Base-by-base conservation (phyloP, 2,329 filamentous ascomycete genomes). In the Pseudogymnoascus sp. region DNA sequence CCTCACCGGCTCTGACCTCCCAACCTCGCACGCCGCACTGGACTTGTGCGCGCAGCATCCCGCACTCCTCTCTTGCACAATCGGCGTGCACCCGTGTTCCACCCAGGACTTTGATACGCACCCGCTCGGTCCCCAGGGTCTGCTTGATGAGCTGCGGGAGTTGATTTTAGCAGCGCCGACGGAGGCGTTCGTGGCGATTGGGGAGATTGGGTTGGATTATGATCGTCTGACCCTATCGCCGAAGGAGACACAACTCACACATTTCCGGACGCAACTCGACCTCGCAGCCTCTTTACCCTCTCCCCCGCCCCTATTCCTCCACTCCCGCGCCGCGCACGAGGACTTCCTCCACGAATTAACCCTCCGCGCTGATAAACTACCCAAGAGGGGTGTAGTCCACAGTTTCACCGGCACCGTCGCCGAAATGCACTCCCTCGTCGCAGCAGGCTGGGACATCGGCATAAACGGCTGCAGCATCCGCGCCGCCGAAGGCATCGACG, bases 381-480 rank as follows among this genome's bases (percentile, higher is more conserved):
- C 89, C 21, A 89, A 84, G 70, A 85, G 88, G 16, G 95, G 90
- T 13, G 85, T 98, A 14, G 95, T 99, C 63, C 95, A 99, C 77
- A 93, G 89, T 73, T 99, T 99, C 72, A 99, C 95, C 0, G 95
- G 95, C 2, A 92, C 91, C 0, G 76, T 86, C 13, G 90, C 89
- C 63, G 95, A 96, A 77, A 93, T 96, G 89, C 79, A 83, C 64
- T 85, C 90, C 68, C 79, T 98, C 63, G 86, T 96, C 70, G 86
- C 85, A 1, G 75, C 96, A 54, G 93, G 93, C 0, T 84, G 97
- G 63, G 89, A 96, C 76, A 87, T 99, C 66, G 93, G 95, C n/a
- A 85, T 97, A 66, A 99, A 99, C 73, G 95, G 95, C 4, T 99
- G 95, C 76, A 96, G 90, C 71, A 85, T 99, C 80, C 99, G 98